Conservation (phyloP, 192 early-diverging fungal species). For the Coemansia sp. region DNA sequence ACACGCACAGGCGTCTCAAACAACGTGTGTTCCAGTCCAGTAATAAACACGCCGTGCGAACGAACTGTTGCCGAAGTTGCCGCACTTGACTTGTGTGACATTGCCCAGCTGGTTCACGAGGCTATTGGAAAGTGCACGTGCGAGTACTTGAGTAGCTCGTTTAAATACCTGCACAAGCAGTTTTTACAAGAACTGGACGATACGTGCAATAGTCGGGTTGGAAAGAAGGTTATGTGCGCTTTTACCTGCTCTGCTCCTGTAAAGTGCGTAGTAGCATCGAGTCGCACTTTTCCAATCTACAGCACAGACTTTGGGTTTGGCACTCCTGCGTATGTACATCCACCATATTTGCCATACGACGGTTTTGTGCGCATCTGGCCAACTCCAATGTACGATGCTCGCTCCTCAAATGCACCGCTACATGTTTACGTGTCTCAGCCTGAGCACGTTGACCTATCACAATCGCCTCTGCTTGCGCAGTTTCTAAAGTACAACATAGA, state of each 20-base stretch:
- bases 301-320: slow-evolving; percentile 49
- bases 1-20: slow-evolving; percentile 16
- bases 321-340: slow-evolving; percentile 36
- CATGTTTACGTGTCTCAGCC: slow-evolving; percentile 44
- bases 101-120: slow-evolving; percentile 25
- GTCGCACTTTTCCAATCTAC: slow-evolving; percentile 48
- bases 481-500: neutral
- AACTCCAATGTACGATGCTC: slow-evolving; percentile 15
- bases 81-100: slow-evolving; percentile 10
- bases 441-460: slow-evolving; percentile 31
- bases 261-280: slow-evolving; percentile 43
- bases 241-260: slow-evolving; percentile 21
- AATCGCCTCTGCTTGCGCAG: slow-evolving; percentile 27
- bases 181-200: slow-evolving; percentile 19
- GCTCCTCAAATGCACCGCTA: slow-evolving; percentile 14
- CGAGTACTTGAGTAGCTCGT: slow-evolving; percentile 39
- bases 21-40: slow-evolving; percentile 39
- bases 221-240: slow-evolving; percentile 22
- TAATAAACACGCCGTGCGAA: slow-evolving; percentile 26
- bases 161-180: slow-evolving; percentile 21
- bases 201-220: slow-evolving; percentile 5
- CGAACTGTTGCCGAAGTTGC: slow-evolving; percentile 20
- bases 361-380: slow-evolving; percentile 51
- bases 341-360: slow-evolving; percentile 46
- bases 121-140: slow-evolving; percentile 16